Conservation (phyloP, 2,329 filamentous ascomycete genomes). For the Aspergillus unguis region DNA sequence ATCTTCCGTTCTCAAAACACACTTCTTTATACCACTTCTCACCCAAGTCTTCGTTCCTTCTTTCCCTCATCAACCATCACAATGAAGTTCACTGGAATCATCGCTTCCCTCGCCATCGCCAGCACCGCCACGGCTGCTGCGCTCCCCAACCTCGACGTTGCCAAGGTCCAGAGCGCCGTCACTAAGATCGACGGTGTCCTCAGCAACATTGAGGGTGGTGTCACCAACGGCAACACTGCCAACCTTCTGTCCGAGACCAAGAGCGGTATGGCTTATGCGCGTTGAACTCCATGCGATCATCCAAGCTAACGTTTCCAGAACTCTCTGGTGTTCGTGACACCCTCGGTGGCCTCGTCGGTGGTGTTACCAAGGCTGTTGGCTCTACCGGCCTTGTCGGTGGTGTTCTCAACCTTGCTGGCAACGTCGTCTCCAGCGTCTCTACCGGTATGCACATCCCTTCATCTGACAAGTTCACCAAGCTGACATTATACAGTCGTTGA, state of each 20-base stretch:
- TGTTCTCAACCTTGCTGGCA: constrained; percentile 3
- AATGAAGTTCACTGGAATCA: constrained; percentile 39
- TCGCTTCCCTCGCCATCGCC: constrained; percentile 30
- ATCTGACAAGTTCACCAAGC: not conserved
- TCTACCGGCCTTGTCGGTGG: constrained; percentile 3
- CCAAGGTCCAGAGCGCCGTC: constrained; percentile 12
- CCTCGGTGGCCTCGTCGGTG: not conserved
- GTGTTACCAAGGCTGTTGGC: not conserved
- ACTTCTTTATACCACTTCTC: constrained; percentile 12
- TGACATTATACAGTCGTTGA: constrained; percentile 6
- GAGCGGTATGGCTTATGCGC: not conserved
- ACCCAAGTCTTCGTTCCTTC: constrained; percentile 24
- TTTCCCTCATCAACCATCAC: constrained; percentile 14
- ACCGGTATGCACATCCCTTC: constrained; percentile 17
- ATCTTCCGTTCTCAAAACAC: constrained; percentile 1
- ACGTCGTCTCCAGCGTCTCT: constrained; percentile 15
- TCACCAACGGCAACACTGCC: not conserved
- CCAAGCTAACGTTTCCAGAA: constrained; percentile 1
- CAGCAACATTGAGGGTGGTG: constrained; percentile 17
- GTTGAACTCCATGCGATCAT: not conserved
- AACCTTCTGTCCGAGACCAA: not conserved
- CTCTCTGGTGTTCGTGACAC: constrained; percentile 2
- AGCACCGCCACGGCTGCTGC: constrained; percentile 29
- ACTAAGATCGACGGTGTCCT: constrained; percentile 15
- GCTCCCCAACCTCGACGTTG: constrained; percentile 20